Evolutionary conservation across 345 rosid genomes (phyloP).

Genomic region (Rubroshorea leprosula): DNA sequence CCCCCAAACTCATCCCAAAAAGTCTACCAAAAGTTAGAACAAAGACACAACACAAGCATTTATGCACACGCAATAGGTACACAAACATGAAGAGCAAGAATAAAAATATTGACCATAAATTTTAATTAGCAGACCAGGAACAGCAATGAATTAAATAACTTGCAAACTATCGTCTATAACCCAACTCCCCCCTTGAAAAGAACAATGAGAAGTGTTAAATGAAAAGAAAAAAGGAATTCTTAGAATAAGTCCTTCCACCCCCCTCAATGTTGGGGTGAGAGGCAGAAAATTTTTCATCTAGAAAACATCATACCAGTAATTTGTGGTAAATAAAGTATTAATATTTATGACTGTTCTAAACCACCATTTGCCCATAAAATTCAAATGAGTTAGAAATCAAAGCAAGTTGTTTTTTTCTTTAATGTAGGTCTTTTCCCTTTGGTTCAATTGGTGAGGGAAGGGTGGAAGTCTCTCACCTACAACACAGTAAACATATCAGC

Average conservation of each 20-base stretch:
- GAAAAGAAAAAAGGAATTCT: too few species aligned
- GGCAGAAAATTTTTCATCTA: background rate
- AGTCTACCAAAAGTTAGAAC: background rate
- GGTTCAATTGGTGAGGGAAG: too few species aligned
- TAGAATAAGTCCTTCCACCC: background rate
- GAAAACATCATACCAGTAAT: background rate
- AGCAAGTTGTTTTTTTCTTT: too few species aligned
- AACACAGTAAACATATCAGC: too few species aligned
- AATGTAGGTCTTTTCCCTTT: too few species aligned
- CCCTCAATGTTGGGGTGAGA: background rate
- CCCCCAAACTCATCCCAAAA: background rate
- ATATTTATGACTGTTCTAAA: too few species aligned
- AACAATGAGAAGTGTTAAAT: background rate
- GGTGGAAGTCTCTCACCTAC: too few species aligned
- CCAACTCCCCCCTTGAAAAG: background rate
- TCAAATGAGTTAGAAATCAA: too few species aligned
- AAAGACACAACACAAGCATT: background rate
- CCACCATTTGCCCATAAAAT: too few species aligned
- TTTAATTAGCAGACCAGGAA: background rate
- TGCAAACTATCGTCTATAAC: background rate
- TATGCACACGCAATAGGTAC: background rate
- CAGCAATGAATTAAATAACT: background rate
- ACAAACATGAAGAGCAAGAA: background rate
- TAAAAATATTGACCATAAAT: too few species aligned
- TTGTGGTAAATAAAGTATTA: too few species aligned